Evolutionary conservation across 2,329 filamentous ascomycete species (phyloP), one percentile per base, ranked within the genome.

Genomic region (Diplodia seriata): DNA sequence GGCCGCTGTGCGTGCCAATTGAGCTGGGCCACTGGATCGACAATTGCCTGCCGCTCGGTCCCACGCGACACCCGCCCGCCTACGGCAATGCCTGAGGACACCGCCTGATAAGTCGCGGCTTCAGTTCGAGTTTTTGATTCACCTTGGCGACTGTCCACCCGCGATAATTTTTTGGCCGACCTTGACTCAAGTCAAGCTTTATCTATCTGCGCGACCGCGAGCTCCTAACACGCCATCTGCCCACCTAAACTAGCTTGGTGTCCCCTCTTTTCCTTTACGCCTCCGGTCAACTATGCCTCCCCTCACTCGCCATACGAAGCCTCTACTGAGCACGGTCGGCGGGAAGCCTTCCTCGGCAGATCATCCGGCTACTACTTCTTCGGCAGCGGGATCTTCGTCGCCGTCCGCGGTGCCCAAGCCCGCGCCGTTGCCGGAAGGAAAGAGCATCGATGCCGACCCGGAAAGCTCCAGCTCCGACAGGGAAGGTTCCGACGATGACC

Each of bases 351-450:
- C 29, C 14, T n/a, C 56, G 4, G 20, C 56, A 12, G 26, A 38
- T 15, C 43, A 14, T 2, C 26, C 26, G 26, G 49, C 47, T 20
- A 40, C 43, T 2, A 47, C 26, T 3, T 23, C 43, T 7, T 36
- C 29, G 8, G 5, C 43, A 15, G 50, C 31, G 7, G n/a, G 8
- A 11, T 2, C 29, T 12, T 26, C 47, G 2, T 38, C 59, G 9
- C 40, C 57, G 31, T 50, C 47, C 43, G 26, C 47, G n/a, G 59
- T 12, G 9, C 43, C 43, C 11, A 63, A 26, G 59, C n/a, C 57
- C 7, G 43, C 47, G 31, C 59, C 59, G 9, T 23, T 36, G n/a
- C 59, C 6, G 5, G 43, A 26, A 4, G 29, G 26, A 20, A 33
- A 5, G 14, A 4, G 12, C 14, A 20, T 51, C 4, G 5, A 26